Evolutionary conservation across 208 protist genomes (phyloP), one percentile per base, ranked within the genome.

Genomic region (Dictyostelium gargantuum): DNA sequence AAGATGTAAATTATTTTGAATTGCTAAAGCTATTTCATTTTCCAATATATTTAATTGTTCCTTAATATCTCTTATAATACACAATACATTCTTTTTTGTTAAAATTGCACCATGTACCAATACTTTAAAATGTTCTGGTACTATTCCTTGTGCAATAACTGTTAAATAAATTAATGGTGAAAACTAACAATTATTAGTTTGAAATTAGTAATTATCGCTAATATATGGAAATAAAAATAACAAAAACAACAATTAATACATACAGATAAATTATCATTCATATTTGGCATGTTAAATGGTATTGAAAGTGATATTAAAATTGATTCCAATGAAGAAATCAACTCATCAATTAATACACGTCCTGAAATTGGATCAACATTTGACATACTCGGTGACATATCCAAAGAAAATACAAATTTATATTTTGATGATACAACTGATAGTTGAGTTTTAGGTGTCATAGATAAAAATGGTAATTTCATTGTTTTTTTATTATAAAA

Each of bases 351-450:
- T 17, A 92, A 38, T 6, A 92, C 66, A 9, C 46, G 74, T n/a
- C 85, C 85, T 4, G 58, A 77, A 19, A 76, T 63, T 29, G 61
- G 72, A 75, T 92, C 85, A 5, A 92, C 66, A 1, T 46, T 61
- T 21, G 85, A 46, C 85, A 92, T 92, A 21, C 68, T 80, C 0
- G 85, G 85, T 52, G 75, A 77, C 17, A 92, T 76, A 63, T 92
- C 85, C 19, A 92, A 38, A 56, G 80, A 56, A 19, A 84, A 92
- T 52, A 92, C 85, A 50, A 40, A 63, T 46, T 50, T 80, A 44
- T 92, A 92, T 6, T 19, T 56, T 48, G 61, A 68, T 29, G 44
- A 73, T 6, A 92, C 6, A 6, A 92, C 42, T 5, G 76, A 77
- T n/a, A 92, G 42, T 56, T 84, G 74, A 26, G 85, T 92, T 21